Conservation (phyloP, 371 early-diverging fungal genomes). For the Parasitella parasitica region DNA sequence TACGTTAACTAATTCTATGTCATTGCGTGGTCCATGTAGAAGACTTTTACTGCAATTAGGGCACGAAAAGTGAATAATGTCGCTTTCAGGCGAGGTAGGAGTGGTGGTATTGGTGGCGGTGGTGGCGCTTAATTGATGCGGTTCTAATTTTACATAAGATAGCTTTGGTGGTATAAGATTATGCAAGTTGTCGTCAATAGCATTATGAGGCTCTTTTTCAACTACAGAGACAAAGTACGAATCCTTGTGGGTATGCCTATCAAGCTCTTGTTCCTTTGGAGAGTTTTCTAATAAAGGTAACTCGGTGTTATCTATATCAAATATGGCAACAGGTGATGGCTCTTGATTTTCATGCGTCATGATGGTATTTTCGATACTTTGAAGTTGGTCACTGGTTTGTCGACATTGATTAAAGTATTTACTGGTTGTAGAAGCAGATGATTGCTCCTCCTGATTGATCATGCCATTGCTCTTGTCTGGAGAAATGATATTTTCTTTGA, state of each 20-base stretch:
- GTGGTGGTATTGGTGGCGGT: not conserved
- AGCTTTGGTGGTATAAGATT: not conserved
- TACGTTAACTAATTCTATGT: not conserved
- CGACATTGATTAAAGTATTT: not conserved
- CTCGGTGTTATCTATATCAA: not conserved
- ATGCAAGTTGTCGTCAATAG: not conserved
- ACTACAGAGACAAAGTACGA: too few species aligned
- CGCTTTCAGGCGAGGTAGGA: not conserved
- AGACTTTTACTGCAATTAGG: not conserved
- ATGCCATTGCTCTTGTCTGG: not conserved
- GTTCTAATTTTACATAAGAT: not conserved
- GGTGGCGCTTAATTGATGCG: not conserved
- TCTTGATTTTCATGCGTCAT: not conserved
- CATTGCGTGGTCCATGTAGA: not conserved
- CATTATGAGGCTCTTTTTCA: too few species aligned
- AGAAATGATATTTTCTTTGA: not conserved
- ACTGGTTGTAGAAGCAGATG: not conserved
- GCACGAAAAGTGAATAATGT: not conserved
- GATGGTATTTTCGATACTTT: not conserved
- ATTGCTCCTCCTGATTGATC: not conserved
- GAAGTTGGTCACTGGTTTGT: not conserved
- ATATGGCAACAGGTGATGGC: not conserved
- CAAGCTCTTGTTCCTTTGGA: not conserved
- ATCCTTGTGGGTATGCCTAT: not conserved
- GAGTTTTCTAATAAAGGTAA: not conserved